A percentile compares a stretch with the other conserved stretches of the same genome.
Evolutionary conservation across 768 basidiomycete genomes (phyloP).

Genomic region (Suillus clintonianus): DNA sequence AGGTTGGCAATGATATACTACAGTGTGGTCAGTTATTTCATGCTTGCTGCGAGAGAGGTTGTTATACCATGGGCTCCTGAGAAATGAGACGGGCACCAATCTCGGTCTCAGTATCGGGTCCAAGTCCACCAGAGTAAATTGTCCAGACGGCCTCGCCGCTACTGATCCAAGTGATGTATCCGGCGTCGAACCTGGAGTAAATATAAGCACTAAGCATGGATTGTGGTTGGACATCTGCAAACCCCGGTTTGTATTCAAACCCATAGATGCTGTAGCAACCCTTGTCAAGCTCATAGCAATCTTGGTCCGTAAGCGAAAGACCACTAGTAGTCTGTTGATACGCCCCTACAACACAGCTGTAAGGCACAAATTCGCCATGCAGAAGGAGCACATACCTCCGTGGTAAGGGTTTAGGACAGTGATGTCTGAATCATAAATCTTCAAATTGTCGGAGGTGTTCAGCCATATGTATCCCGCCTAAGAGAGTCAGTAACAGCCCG

Average conservation of each 20-base stretch:
- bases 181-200: conserved; percentile 44
- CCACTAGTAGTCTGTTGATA: conserved; percentile 44
- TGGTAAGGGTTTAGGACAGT: conserved; percentile 44
- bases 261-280: conserved; percentile 52
- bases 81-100: conserved; percentile 62
- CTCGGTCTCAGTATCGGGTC: conserved; percentile 49
- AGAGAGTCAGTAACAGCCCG: background rate
- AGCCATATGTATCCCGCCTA: conserved; percentile 47
- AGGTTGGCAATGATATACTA: conserved; percentile 73
- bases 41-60: background rate
- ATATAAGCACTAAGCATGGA: background rate
- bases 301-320: conserved; percentile 38
- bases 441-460: conserved; percentile 35
- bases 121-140: conserved; percentile 48
- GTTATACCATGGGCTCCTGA: conserved; percentile 68
- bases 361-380: conserved; percentile 28
- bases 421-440: conserved; percentile 38
- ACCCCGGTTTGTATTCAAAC: conserved; percentile 53
- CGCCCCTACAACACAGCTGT: conserved; percentile 19
- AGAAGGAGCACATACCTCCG: conserved; percentile 36
- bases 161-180: conserved; percentile 73
- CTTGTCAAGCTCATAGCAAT: conserved; percentile 44
- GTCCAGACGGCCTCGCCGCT: conserved; percentile 59
- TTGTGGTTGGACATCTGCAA: background rate
- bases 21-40: background rate